Evolutionary conservation across 139 green algal species (phyloP).

Genomic region (Chlorella sp.): DNA sequence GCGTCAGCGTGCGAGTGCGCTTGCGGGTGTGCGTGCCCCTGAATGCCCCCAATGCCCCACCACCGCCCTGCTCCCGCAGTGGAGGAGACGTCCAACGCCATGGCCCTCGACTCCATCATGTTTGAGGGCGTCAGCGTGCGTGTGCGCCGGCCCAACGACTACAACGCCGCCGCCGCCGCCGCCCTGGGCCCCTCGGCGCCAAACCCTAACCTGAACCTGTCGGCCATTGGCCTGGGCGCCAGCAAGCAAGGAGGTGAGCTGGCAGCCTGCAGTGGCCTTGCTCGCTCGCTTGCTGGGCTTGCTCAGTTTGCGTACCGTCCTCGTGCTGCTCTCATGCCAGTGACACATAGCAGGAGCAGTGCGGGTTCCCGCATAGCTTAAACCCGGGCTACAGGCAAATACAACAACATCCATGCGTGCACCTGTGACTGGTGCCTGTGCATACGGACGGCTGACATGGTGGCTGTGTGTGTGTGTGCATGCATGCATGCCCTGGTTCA

Average conservation of each 20-base stretch:
- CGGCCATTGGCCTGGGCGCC: slow-evolving; percentile 78
- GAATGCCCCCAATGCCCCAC: neutral
- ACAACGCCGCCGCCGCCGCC: slow-evolving; percentile 84
- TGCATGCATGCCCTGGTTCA: neutral
- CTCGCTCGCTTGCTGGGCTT: too few relatives aligned
- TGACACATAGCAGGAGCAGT: too few relatives aligned
- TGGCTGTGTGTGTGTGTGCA: neutral
- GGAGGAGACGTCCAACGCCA: slow-evolving; percentile 87
- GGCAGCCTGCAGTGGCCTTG: too few relatives aligned
- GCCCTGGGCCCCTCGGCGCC: slow-evolving; percentile 75
- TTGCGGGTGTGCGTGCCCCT: neutral
- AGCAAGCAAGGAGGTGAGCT: neutral
- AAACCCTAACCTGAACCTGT: slow-evolving; percentile 88
- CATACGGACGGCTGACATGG: too few relatives aligned
- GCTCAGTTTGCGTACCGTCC: too few relatives aligned
- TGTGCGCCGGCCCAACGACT: slow-evolving; percentile 94
- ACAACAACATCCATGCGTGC: too few relatives aligned
- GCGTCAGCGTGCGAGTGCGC: slow-evolving; percentile 82
- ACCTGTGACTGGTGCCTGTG: too few relatives aligned
- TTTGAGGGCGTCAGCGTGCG: slow-evolving; percentile 92
- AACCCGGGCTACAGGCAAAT: too few relatives aligned
- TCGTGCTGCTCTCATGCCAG: too few relatives aligned
- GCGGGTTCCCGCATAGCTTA: too few relatives aligned
- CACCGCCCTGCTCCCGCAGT: slow-evolving; percentile 40
- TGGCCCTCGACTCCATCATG: slow-evolving; percentile 94